Conservation (phyloP, 805 yeast genomes). For the Blastobotrys terrestris region DNA sequence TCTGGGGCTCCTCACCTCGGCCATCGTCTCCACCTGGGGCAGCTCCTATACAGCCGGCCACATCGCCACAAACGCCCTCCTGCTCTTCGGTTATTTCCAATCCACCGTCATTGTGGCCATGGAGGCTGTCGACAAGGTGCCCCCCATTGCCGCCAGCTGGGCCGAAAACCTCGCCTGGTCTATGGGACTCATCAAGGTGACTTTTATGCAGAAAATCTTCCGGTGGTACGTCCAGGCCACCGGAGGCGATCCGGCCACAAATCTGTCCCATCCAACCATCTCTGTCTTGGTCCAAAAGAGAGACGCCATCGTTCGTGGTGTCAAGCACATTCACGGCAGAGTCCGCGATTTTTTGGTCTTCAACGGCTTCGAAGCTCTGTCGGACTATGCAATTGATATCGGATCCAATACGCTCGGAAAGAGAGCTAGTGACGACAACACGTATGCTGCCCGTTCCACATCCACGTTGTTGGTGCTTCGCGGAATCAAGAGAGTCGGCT, state of each 20-base stretch:
- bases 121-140: slow-evolving; percentile 79
- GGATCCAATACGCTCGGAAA: neutral
- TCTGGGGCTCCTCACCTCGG: slow-evolving; percentile 76
- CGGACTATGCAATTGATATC: neutral
- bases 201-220: slow-evolving; percentile 80
- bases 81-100: slow-evolving; percentile 83
- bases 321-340: slow-evolving; percentile 5
- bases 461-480: slow-evolving; percentile 56
- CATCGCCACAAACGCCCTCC: slow-evolving; percentile 78
- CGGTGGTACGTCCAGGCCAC: slow-evolving; percentile 94
- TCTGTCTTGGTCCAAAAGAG: slow-evolving; percentile 70
- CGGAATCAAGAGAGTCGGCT: slow-evolving; percentile 84
- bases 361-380: slow-evolving; percentile 4
- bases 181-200: slow-evolving; percentile 75
- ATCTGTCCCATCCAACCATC: slow-evolving; percentile 49
- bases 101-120: slow-evolving; percentile 76
- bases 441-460: slow-evolving; percentile 17
- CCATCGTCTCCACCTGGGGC: slow-evolving; percentile 75
- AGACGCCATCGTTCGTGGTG: slow-evolving; percentile 18
- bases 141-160: slow-evolving; percentile 93
- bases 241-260: slow-evolving; percentile 76
- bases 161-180: slow-evolving; percentile 91
- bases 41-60: slow-evolving; percentile 86
- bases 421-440: neutral
- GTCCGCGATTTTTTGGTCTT: slow-evolving; percentile 15